Evolutionary conservation across 2,329 filamentous ascomycete genomes (phyloP).

Genomic region (Daldinia sp.): DNA sequence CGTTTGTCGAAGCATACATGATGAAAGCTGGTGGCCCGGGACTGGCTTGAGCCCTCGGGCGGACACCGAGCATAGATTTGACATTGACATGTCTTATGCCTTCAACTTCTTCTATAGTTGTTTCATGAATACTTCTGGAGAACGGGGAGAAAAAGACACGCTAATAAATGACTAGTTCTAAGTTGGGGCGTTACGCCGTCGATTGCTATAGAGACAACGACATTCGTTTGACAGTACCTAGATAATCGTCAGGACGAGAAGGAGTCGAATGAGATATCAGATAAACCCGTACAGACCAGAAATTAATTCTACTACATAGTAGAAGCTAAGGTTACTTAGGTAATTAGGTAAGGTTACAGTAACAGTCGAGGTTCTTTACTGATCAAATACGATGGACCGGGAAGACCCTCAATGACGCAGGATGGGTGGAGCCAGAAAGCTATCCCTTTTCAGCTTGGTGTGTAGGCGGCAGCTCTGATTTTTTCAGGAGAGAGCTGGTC

Average conservation of each 20-base stretch:
- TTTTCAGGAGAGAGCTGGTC: too few species aligned
- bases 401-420: conserved; percentile 39
- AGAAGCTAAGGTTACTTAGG: too few species aligned
- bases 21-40: conserved; percentile 22
- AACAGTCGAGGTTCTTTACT: conserved; percentile 7
- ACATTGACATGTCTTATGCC: conserved; percentile 35
- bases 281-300: background rate
- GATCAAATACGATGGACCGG: conserved; percentile 2
- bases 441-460: conserved; percentile 31
- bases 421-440: conserved; percentile 22
- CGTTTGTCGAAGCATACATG: conserved; percentile 35
- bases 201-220: conserved; percentile 2
- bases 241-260: background rate
- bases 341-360: too few species aligned
- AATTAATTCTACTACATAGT: too few species aligned
- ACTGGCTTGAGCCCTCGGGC: conserved; percentile 33
- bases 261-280: background rate
- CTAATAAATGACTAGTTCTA: conserved; percentile 16
- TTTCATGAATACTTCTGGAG: conserved; percentile 15
- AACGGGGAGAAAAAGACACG: conserved; percentile 2
- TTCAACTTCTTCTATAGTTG: conserved; percentile 5
- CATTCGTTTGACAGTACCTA: conserved; percentile 13
- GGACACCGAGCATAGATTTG: conserved; percentile 33
- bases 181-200: conserved; percentile 13
- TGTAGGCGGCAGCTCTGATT: conserved; percentile 35